These are phyloP conservation scores for Akanthomyces uredinophilus DNA, from an alignment of 2,329 filamentous ascomycete species.

Conservation along the genomic window DNA sequence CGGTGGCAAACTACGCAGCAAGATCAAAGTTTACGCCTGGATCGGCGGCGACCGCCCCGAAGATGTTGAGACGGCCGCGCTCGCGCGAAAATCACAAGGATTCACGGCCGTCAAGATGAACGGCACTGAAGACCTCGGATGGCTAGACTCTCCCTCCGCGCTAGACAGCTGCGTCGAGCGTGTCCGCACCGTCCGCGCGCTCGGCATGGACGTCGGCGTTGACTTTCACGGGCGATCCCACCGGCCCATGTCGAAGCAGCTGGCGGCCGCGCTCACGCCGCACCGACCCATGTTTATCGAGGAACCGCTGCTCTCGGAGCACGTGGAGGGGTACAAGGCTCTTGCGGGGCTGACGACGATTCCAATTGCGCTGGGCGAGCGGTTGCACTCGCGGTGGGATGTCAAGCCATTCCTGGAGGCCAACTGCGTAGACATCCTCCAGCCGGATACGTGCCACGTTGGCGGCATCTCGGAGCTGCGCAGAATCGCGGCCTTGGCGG, in stretches of 20 bases:
- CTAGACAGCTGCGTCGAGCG: slow-evolving; percentile 62
- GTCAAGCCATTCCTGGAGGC: slow-evolving; percentile 66
- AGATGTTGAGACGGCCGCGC: slow-evolving; percentile 61
- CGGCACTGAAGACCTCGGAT: slow-evolving; percentile 68
- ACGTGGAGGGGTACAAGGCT: slow-evolving; percentile 54
- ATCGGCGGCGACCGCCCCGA: slow-evolving; percentile 68
- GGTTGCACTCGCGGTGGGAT: slow-evolving; percentile 69
- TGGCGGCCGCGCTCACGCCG: slow-evolving; percentile 62
- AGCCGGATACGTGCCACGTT: slow-evolving; percentile 67
- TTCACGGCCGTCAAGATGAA: slow-evolving; percentile 74
- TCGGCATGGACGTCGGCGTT: slow-evolving; percentile 68
- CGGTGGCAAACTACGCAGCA: slow-evolving; percentile 67
- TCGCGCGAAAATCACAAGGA: slow-evolving; percentile 52
- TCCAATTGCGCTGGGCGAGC: slow-evolving; percentile 68
- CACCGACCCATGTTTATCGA: slow-evolving; percentile 71
- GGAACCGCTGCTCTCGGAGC: slow-evolving; percentile 66
- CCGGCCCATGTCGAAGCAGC: slow-evolving; percentile 75
- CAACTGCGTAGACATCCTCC: slow-evolving; percentile 63
- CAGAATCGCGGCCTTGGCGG: slow-evolving; percentile 64
- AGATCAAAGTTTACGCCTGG: slow-evolving; percentile 70
- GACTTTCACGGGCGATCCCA: slow-evolving; percentile 76
- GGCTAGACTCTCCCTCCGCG: slow-evolving; percentile 65
- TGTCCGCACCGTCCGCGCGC: slow-evolving; percentile 60
- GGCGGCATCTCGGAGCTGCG: slow-evolving; percentile 69
- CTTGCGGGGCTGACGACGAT: slow-evolving; percentile 44